These are phyloP conservation scores for Chalciporus sphaerocephalus DNA, from an alignment of 768 basidiomycete species.

Conservation along the genomic window DNA sequence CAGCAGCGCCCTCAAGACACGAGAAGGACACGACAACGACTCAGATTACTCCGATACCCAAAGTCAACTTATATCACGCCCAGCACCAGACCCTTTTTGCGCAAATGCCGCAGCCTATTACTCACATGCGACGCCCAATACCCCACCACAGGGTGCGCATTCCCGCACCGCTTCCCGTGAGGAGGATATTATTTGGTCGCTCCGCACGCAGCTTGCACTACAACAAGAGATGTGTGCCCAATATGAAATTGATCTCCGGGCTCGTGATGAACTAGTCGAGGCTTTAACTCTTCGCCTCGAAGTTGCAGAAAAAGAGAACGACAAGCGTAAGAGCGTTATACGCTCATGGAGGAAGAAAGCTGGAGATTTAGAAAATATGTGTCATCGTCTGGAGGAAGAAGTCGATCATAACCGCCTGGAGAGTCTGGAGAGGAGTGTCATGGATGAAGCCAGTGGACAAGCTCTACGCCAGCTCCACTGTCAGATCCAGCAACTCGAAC, in stretches of 20 bases:
- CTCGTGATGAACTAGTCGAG: conserved; percentile 69
- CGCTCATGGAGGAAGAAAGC: conserved; percentile 75
- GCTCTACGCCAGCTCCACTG: conserved; percentile 76
- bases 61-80: conserved; percentile 32
- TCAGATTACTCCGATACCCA: conserved; percentile 14
- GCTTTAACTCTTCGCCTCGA: conserved; percentile 52
- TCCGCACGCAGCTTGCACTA: conserved; percentile 73
- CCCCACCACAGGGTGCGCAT: conserved; percentile 53
- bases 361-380: conserved; percentile 63
- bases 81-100: conserved; percentile 69
- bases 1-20: conserved; percentile 50
- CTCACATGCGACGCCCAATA: conserved; percentile 66
- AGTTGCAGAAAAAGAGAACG: conserved; percentile 58
- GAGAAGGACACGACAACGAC: conserved; percentile 25
- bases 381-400: conserved; percentile 73
- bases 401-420: conserved; percentile 81
- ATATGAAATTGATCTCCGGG: conserved; percentile 69
- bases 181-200: conserved; percentile 63
- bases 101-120: conserved; percentile 73
- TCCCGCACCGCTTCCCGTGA: conserved; percentile 63
- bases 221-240: conserved; percentile 72
- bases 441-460: conserved; percentile 77
- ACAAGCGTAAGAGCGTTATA: conserved; percentile 50
- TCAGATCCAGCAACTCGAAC: conserved; percentile 72
- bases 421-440: conserved; percentile 75